A percentile compares a stretch with the other conserved stretches of the same genome.
phyloP scores from a whole-genome alignment of 768 basidiomycete species.

The Auriscalpium orientale region DNA sequence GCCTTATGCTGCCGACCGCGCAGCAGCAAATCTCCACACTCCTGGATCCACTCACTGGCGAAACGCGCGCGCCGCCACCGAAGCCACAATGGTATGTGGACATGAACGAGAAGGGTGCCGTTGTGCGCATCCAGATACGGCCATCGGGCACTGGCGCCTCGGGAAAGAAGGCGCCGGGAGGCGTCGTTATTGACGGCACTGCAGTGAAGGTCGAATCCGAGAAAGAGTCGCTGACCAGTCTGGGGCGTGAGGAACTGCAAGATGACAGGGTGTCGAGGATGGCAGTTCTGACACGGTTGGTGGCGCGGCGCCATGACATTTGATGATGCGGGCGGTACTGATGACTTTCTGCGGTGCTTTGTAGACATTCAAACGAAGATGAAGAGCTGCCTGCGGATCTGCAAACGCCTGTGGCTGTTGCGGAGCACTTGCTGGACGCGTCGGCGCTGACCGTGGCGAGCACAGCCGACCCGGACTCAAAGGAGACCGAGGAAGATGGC shows the following conservation, averaged over 20 bases:
- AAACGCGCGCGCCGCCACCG: conserved; percentile 47
- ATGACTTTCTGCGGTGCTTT: neutral
- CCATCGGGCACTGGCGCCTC: conserved; percentile 30
- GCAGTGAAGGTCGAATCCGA: conserved; percentile 48
- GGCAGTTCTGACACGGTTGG: conserved; percentile 62
- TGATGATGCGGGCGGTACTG: conserved; percentile 2
- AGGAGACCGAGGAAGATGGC: conserved; percentile 11
- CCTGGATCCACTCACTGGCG: conserved; percentile 74
- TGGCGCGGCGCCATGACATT: conserved; percentile 15
- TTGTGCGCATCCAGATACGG: conserved; percentile 50
- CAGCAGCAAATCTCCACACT: conserved; percentile 72
- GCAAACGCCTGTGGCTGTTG: conserved; percentile 50
- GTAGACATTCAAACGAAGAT: conserved; percentile 32
- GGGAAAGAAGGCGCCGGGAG: conserved; percentile 25
- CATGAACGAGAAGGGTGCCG: conserved; percentile 50
- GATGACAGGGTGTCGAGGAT: conserved; percentile 63
- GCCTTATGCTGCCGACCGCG: conserved; percentile 75
- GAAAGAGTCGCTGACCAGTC: conserved; percentile 65
- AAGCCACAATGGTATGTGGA: conserved; percentile 70
- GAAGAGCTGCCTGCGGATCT: conserved; percentile 57
- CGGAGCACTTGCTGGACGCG: conserved; percentile 50
- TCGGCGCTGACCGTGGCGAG: conserved; percentile 13
- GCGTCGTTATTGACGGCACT: conserved; percentile 37
- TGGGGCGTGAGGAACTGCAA: conserved; percentile 72
- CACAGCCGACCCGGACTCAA: conserved; percentile 11